Evolutionary conservation across 306 rosid genomes (phyloP).

Genomic region (Vachellia pachyceras): DNA sequence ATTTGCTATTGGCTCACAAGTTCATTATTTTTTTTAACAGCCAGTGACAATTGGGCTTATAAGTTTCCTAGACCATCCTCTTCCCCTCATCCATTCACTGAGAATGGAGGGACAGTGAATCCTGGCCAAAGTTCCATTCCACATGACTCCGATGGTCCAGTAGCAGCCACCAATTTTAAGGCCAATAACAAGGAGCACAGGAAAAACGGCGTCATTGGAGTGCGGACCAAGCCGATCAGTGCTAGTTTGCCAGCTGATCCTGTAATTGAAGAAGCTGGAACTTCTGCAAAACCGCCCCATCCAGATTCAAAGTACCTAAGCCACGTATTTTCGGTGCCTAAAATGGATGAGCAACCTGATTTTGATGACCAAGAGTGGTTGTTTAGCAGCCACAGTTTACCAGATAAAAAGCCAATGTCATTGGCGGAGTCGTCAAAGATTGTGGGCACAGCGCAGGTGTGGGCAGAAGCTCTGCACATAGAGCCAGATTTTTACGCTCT

Average conservation of each 20-base stretch:
- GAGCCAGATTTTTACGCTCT: constrained; percentile 72
- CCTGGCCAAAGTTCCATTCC: constrained; percentile 58
- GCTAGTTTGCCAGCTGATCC: constrained; percentile 47
- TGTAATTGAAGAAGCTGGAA: constrained; percentile 31
- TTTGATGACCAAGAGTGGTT: constrained; percentile 78
- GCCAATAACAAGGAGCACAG: constrained; percentile 58
- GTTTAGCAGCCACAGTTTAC: constrained; percentile 52
- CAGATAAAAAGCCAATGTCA: constrained; percentile 46
- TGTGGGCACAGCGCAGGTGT: constrained; percentile 62
- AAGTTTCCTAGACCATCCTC: constrained; percentile 64
- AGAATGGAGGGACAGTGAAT: constrained; percentile 76
- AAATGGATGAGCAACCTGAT: constrained; percentile 59
- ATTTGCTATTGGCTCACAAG: constrained; percentile 48
- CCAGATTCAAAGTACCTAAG: constrained; percentile 71
- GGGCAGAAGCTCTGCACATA: constrained; percentile 86
- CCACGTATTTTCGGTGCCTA: constrained; percentile 70
- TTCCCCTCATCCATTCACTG: constrained; percentile 54
- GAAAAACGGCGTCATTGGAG: constrained; percentile 68
- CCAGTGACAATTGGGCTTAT: constrained; percentile 67
- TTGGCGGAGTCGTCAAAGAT: constrained; percentile 43
- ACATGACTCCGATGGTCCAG: constrained; percentile 53
- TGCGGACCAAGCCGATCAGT: constrained; percentile 48
- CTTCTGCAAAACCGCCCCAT: constrained; percentile 66
- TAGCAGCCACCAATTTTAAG: constrained; percentile 46
- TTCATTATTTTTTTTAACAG: constrained; percentile 54